phyloP scores from a whole-genome alignment of 2,329 filamentous ascomycete species.

The Emergomyces africanus region DNA sequence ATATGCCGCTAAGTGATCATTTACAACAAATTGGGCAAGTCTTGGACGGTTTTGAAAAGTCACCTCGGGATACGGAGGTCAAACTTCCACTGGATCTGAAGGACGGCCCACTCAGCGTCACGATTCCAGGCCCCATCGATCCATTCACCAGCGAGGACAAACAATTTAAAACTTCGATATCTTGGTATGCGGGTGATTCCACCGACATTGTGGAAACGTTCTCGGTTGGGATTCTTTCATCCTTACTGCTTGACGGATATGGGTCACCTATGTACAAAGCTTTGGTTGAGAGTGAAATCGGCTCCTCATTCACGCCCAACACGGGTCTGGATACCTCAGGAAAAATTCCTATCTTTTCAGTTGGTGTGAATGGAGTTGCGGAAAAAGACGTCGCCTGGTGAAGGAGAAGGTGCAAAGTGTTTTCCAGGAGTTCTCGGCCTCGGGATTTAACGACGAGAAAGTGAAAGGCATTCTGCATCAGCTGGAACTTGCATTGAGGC shows the following conservation, averaged over 20 bases:
- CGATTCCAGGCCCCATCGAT: constrained; percentile 69
- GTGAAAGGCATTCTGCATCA: constrained; percentile 92
- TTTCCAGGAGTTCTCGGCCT: constrained; percentile 53
- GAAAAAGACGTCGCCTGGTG: constrained; percentile 66
- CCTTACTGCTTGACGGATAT: constrained; percentile 82
- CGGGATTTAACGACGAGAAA: constrained; percentile 79
- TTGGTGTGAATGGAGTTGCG: constrained; percentile 82
- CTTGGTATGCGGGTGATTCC: constrained; percentile 80
- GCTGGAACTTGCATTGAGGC: constrained; percentile 80
- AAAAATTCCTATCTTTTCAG: constrained; percentile 69
- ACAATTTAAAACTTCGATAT: constrained; percentile 87
- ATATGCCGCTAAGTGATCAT: constrained; percentile 76
- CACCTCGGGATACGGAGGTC: constrained; percentile 56
- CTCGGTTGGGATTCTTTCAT: constrained; percentile 67
- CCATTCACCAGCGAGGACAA: constrained; percentile 73
- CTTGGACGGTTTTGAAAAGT: constrained; percentile 59
- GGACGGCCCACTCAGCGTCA: constrained; percentile 54
- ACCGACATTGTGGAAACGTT: constrained; percentile 79
- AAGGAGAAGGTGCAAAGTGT: constrained; percentile 62
- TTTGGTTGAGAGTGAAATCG: constrained; percentile 77
- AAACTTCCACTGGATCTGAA: constrained; percentile 63
- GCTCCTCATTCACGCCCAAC: constrained; percentile 89
- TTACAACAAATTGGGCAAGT: constrained; percentile 64
- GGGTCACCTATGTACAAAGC: constrained; percentile 85
- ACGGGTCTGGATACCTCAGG: constrained; percentile 77